Evolutionary conservation across 2,329 filamentous ascomycete species (phyloP), one percentile per base, ranked within the genome.

Genomic region (Zymoseptoria ardabiliae): DNA sequence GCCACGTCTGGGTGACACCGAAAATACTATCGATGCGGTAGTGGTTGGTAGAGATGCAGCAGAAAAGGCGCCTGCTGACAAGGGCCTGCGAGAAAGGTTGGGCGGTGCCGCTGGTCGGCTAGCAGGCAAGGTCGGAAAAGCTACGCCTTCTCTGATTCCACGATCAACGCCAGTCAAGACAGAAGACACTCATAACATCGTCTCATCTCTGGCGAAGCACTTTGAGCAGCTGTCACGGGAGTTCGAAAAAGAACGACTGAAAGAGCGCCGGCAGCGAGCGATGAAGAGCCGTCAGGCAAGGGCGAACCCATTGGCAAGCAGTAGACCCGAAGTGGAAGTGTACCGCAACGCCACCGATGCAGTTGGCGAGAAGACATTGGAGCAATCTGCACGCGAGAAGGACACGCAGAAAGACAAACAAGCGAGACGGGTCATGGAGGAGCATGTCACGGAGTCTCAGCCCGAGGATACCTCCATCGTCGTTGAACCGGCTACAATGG

Each of bases 221-320:
- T 97, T 99, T 71, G 95, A 99, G 74, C 92, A 97, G 73, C 81
- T 99, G 58, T 97, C 91, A 67, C 87, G 92, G 22, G 95, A 99
- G 70, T 99, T 99, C 66, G 91, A 97, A 71, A 96, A 93, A 68
- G 93, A 99, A 75, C 85, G 94, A 51, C 84, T 95, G 66, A 87
- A 89, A 54, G 93, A 97, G 72, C 85, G 90, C 65, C 88, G 87
- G 68, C 88, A 91, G 72, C 81, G 90, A 60, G 89, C 90, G 23
- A 89, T 90, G 52, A 91, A 87, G 69, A 86, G 88, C 70, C 82
- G 84, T 50, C 84, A 85, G 72, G 90, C 90, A 13, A 84, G 92
- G 62, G 90, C 91, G 0, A 93, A 93, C 71, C 93, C 94, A 20
- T 85, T 94, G 64, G 90, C 91, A 49, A 92, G 91, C 19, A 95